Evolutionary conservation across 306 rosid species (phyloP).

Genomic region (Cicer judaicum): DNA sequence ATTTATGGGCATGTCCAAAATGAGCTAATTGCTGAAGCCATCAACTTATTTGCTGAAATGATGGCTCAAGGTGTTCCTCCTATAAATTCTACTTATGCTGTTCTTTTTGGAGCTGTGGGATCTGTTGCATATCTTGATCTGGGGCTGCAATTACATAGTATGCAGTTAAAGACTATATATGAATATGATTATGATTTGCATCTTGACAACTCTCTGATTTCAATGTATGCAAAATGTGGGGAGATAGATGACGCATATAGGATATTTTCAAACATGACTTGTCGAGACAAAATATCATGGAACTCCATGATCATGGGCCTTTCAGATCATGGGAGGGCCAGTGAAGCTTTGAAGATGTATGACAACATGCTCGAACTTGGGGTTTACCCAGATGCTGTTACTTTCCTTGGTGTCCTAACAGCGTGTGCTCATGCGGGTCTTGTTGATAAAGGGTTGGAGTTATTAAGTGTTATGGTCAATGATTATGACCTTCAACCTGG

Average conservation of each 20-base stretch:
- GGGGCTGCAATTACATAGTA: constrained; percentile 72
- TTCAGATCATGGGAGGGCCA: constrained; percentile 64
- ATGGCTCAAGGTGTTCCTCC: constrained; percentile 58
- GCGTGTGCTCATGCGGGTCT: constrained; percentile 77
- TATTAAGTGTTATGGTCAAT: constrained; percentile 57
- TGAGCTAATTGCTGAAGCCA: constrained; percentile 67
- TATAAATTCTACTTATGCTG: constrained; percentile 58
- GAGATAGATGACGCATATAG: constrained; percentile 61
- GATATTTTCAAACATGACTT: constrained; percentile 65
- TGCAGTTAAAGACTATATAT: constrained; percentile 58
- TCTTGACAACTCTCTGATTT: constrained; percentile 71
- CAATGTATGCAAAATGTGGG: constrained; percentile 88
- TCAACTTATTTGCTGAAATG: constrained; percentile 59
- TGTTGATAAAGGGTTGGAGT: constrained; percentile 58
- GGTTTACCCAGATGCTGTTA: constrained; percentile 59
- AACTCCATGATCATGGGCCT: constrained; percentile 77
- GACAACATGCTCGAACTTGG: constrained; percentile 63
- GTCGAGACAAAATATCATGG: constrained; percentile 69
- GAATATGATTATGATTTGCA: constrained; percentile 61
- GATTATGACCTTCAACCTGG: constrained; percentile 64
- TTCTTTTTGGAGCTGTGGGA: constrained; percentile 79
- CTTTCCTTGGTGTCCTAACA: constrained; percentile 70
- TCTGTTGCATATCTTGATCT: constrained; percentile 77
- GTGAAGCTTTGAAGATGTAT: constrained; percentile 52
- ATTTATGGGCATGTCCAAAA: constrained; percentile 69